Evolutionary conservation across 371 early-diverging fungal species (phyloP).

Genomic region (Lichtheimia corymbifera): DNA sequence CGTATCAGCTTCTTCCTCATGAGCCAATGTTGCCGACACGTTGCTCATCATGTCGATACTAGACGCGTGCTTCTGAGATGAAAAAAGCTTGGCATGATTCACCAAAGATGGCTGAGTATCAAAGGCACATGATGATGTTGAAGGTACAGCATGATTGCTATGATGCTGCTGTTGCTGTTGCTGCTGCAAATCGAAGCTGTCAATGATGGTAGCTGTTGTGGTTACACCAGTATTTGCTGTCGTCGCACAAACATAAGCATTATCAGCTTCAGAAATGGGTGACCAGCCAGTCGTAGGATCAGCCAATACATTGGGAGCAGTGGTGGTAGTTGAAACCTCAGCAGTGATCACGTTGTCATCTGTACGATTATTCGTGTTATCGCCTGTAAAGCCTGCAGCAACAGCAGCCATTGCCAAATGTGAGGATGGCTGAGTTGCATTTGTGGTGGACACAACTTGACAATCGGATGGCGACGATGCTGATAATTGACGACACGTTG

Average conservation of each 20-base stretch:
- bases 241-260: background rate
- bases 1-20: no score
- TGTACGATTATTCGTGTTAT: slow-evolving; percentile 3
- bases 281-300: no score
- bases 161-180: slow-evolving; percentile 11
- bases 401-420: slow-evolving; percentile 40
- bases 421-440: background rate
- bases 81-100: background rate
- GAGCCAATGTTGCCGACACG: no score
- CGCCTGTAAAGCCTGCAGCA: slow-evolving; percentile 25
- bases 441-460: background rate
- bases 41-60: background rate
- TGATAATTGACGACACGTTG: slow-evolving; percentile 12
- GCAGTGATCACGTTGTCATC: slow-evolving; percentile 5
- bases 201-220: slow-evolving; percentile 2
- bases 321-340: slow-evolving; percentile 2
- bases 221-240: background rate
- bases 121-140: background rate
- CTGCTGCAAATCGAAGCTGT: slow-evolving; percentile 4
- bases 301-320: no score
- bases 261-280: background rate
- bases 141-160: background rate
- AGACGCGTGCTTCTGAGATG: slow-evolving; percentile 10
- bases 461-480: slow-evolving; percentile 18
- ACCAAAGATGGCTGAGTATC: no score